These are phyloP conservation scores for Neospora caninum DNA, from an alignment of 169 alveolate genomes.

Conservation along the genomic window DNA sequence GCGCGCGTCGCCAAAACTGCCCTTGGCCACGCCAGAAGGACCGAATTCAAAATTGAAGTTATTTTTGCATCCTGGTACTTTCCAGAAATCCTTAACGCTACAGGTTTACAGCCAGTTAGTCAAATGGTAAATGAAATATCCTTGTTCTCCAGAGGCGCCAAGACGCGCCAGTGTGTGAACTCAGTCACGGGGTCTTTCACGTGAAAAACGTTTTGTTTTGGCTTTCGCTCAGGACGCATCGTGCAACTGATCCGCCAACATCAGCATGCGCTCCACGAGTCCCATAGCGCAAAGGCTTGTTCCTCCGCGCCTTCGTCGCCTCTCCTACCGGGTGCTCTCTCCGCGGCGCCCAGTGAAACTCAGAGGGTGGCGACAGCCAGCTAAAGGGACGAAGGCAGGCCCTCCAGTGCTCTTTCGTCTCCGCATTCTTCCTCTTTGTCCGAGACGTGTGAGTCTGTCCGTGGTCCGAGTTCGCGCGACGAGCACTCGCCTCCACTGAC, in stretches of 20 bases:
- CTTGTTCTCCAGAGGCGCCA: too few species aligned
- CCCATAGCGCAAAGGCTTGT: not conserved
- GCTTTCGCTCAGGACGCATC: not conserved
- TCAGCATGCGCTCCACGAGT: not conserved
- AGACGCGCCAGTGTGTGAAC: too few species aligned
- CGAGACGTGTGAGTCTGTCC: not conserved
- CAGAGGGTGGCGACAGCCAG: not conserved
- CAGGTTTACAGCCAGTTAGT: not conserved
- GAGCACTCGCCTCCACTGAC: not conserved
- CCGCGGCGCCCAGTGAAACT: not conserved
- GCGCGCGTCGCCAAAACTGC: too few species aligned
- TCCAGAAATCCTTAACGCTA: too few species aligned
- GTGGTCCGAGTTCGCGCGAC: not conserved
- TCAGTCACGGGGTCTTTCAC: too few species aligned
- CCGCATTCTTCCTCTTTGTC: not conserved
- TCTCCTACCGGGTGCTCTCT: not conserved
- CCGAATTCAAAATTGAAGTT: too few species aligned
- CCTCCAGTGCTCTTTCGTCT: not conserved
- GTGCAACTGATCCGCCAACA: constrained; percentile 16
- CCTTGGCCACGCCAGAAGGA: too few species aligned
- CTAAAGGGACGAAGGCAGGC: not conserved
- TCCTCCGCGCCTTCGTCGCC: not conserved
- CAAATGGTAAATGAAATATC: not conserved
- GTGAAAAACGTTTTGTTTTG: not conserved
- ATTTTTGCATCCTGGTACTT: too few species aligned